Conservation (phyloP, 768 basidiomycete species). For the Agrocybe praecox region DNA sequence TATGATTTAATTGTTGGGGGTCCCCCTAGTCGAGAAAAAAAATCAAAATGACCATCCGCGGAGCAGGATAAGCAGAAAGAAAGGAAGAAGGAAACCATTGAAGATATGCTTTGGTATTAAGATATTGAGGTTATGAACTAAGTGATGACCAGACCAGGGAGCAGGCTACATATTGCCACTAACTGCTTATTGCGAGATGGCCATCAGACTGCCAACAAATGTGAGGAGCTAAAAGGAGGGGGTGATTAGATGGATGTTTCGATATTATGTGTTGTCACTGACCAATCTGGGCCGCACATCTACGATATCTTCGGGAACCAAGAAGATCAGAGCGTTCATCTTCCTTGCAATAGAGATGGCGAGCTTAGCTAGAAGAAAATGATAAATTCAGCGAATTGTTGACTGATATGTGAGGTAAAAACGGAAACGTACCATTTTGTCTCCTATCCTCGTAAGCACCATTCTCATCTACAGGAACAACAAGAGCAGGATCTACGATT, state of each 20-base stretch:
- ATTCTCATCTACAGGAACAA: conserved; percentile 58
- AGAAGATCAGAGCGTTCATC: conserved; percentile 93
- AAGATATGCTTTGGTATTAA: no score
- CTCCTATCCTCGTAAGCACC: conserved; percentile 86
- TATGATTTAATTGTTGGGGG: no score
- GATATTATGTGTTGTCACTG: conserved; percentile 28
- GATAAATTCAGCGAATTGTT: neutral
- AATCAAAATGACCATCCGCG: no score
- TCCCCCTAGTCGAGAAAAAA: no score
- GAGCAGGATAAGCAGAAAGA: no score
- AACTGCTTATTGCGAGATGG: conserved; percentile 45
- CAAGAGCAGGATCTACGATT: conserved; percentile 88
- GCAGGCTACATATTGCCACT: no score
- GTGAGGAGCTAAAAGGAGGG: conserved; percentile 77
- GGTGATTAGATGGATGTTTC: neutral
- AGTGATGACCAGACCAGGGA: neutral
- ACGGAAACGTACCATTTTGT: conserved; percentile 78
- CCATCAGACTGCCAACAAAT: conserved; percentile 94
- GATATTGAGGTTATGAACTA: no score
- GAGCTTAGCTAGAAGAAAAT: conserved; percentile 73
- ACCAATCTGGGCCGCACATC: conserved; percentile 91
- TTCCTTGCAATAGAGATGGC: conserved; percentile 99
- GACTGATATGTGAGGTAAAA: neutral
- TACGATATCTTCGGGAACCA: conserved; percentile 97
- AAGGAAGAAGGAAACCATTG: no score